Base-by-base conservation (phyloP, 768 basidiomycete genomes). In the Rhizopogon salebrosus region DNA sequence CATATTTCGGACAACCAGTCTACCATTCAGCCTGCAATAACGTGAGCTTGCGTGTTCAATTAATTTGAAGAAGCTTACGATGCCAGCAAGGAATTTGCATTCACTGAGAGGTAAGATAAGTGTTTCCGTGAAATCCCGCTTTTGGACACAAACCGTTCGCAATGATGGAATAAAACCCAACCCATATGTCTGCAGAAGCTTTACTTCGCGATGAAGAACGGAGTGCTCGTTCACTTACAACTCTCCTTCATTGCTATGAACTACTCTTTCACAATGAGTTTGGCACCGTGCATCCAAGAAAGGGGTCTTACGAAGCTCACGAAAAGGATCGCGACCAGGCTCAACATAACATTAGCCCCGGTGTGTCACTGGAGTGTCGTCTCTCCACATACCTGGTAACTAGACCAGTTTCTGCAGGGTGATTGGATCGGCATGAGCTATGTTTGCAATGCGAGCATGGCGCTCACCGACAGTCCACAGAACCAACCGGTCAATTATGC, bases 181-280 rank as follows among this genome's bases (percentile, higher is more conserved):
- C 42, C 50, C 50, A 51, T 23, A 51, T 51, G 22, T 51, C 50
- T 51, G 6, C 0, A 18, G 20, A 23, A 22, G 3, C 3, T 31
- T 46, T 31, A 34, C 7, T 31, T 14, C 14, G 13, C 4, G 45
- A 10, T 5, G 29, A 34, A 46, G 45, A 9, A 34, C 4, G 22
- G 14, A 38, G 16, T 16, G 29, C 45, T 14, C 4, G 4, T 31
- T 22, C 8, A 22, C 50, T 27, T 6, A 51, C 50, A 51, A 18
- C 42, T 51, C 6, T 51, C 20, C 24, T 26, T 27, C 50, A 51
- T 46, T 20, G 41, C 18, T 18, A 51, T 5, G n/a, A 51, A 51
- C 50, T 51, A 23, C 18, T n/a, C n/a, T n/a, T 24, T 35, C 52
- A 49, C 18, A 38, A 18, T 49, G 9, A 49, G 31, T 40, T 40